Evolutionary conservation across 805 yeast genomes (phyloP).

Genomic region (Starmerella cellae): DNA sequence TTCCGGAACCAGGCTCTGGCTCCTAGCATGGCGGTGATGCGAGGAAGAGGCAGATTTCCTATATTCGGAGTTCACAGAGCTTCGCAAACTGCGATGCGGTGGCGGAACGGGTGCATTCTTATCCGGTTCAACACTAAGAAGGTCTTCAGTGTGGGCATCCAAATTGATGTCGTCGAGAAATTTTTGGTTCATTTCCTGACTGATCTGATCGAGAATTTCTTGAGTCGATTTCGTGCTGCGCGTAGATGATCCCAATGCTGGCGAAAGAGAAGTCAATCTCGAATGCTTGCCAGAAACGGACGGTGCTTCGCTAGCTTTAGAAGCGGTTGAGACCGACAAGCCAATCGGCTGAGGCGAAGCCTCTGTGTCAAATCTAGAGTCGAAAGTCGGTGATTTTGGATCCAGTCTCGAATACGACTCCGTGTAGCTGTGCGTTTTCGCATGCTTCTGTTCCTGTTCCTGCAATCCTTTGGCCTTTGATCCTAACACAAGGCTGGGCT

Average conservation of each 20-base stretch:
- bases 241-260: background rate
- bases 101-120: constrained; percentile 1
- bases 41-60: background rate
- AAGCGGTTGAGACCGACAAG: background rate
- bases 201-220: constrained; percentile 23
- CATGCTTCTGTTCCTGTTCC: background rate
- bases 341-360: background rate
- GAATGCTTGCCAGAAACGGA: background rate
- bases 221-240: constrained; percentile 20
- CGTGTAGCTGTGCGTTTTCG: background rate
- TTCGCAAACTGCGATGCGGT: constrained; percentile 2
- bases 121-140: constrained; percentile 8
- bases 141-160: constrained; percentile 13
- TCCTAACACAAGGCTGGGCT: background rate
- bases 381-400: background rate
- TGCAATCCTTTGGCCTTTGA: background rate
- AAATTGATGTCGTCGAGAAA: constrained; percentile 16
- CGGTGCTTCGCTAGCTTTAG: too few species aligned
- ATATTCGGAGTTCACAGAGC: background rate
- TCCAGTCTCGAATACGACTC: background rate
- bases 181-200: constrained; percentile 19
- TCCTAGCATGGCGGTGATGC: constrained; percentile 1
- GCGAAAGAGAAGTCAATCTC: background rate
- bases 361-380: background rate
- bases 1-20: constrained; percentile 8